Base-by-base conservation (phyloP, 2,329 filamentous ascomycete genomes). In the Pseudogymnoascus sp. region DNA sequence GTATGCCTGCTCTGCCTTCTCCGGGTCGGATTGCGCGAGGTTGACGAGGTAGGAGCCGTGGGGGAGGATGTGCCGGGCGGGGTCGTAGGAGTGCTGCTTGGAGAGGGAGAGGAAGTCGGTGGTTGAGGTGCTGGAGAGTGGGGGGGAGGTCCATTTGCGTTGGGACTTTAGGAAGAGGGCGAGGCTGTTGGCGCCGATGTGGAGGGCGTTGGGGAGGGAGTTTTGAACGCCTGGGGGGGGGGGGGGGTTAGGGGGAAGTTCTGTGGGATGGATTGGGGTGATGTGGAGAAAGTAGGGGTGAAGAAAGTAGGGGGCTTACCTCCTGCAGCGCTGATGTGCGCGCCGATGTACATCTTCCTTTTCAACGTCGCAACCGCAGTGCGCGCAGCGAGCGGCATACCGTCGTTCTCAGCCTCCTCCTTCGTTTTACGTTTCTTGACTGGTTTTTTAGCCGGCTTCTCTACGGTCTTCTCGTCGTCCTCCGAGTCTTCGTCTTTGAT, bases 31-130 rank as follows among this genome's bases (percentile, higher is more conserved):
- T 72, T 96, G 91, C 0, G 95, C 95, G 5, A 99, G 85, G 73
- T 99, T 99, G 71, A 99, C 92, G 7, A 99, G 87, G 74, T 99
- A 99, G 1, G 91, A 96, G 35, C 95, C 95, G 74, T 99, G 95
- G 0, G 95, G 95, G 1, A 99, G 85, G 71, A 92, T 84, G 76
- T 91, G 87, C 73, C 85, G 83, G 64, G 80, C 80, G 6, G 86
- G 83, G 71, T 90, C 86, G 75, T 93, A 96, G 60, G 79, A 78
- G 73, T 93, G 86, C 60, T 87, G 78, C 61, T 83, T 79, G 72
- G 91, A 90, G 33, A 85, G 78, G 47, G 81, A 80, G 63, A 83
- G 83, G 77, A 97, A 99, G 40, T 85, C 82, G 44, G 85, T 80
- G 60, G 83, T 81, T 62, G 88, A 84, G 26, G 89, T 86, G 40